A percentile compares a stretch with the other conserved stretches of the same genome.
phyloP scores from a whole-genome alignment of 1,139 yeast genomes.

The Yamadazyma siamensis region DNA sequence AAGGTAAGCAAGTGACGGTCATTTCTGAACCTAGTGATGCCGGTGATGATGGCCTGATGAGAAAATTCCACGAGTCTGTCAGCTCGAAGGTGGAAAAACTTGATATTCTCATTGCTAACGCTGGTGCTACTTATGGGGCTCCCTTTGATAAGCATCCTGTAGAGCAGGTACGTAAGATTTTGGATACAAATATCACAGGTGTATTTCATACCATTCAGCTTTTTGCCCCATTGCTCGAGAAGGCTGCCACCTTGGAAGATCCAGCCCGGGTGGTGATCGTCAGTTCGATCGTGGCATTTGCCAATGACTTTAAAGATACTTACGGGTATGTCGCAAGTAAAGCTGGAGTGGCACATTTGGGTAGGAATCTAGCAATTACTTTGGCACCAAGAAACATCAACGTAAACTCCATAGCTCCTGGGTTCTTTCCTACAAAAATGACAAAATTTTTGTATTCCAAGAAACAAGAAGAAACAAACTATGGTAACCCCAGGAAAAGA shows the following conservation, averaged over 20 bases:
- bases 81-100: conserved; percentile 38
- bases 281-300: conserved; percentile 56
- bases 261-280: conserved; percentile 65
- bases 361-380: conserved; percentile 57
- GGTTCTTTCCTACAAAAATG: conserved; percentile 77
- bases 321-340: conserved; percentile 73
- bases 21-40: conserved; percentile 59
- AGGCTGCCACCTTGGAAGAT: conserved; percentile 51
- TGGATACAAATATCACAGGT: conserved; percentile 63
- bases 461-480: conserved; percentile 48
- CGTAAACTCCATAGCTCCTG: conserved; percentile 70
- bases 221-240: conserved; percentile 54
- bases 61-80: conserved; percentile 41
- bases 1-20: conserved; percentile 42
- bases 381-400: conserved; percentile 61
- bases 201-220: conserved; percentile 64
- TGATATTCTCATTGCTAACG: conserved; percentile 69
- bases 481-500: conserved; percentile 59
- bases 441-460: conserved; percentile 57
- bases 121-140: conserved; percentile 83
- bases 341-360: conserved; percentile 71
- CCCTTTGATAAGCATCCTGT: conserved; percentile 60
- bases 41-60: conserved; percentile 48
- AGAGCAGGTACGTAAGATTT: conserved; percentile 13
- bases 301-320: conserved; percentile 48